Percentiles rank a stretch among this genome's conserved stretches.
These are phyloP conservation scores for Pseudovirgaria hyperparasitica DNA, from an alignment of 2,329 filamentous ascomycete species.

Conservation along the genomic window DNA sequence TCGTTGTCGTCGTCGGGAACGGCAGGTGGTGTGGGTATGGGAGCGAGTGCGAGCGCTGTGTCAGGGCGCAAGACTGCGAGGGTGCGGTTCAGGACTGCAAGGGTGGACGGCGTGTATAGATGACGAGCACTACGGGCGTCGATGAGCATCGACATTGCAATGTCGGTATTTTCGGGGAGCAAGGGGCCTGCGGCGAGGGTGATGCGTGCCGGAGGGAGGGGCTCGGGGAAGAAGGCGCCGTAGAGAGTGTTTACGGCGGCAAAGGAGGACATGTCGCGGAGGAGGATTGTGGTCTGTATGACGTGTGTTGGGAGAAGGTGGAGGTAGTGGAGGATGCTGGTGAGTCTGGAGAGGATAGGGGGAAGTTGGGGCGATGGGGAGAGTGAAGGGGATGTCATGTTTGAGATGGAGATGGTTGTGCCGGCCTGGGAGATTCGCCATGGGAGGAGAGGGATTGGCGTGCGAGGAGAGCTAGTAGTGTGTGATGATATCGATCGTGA, in stretches of 20 bases:
- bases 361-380: conserved; percentile 18
- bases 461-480: neutral
- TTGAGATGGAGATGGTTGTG: conserved; percentile 36
- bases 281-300: conserved; percentile 46
- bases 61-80: too few species aligned
- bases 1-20: too few species aligned
- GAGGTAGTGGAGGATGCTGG: conserved; percentile 12
- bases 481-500: neutral
- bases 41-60: too few species aligned
- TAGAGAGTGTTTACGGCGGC: conserved; percentile 63
- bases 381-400: conserved; percentile 8
- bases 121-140: conserved; percentile 13
- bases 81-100: too few species aligned
- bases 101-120: too few species aligned
- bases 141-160: conserved; percentile 46
- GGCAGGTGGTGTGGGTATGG: conserved; percentile 34
- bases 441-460: neutral
- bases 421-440: conserved; percentile 9
- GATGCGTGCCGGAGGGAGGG: conserved; percentile 75
- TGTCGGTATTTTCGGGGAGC: conserved; percentile 47
- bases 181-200: conserved; percentile 64
- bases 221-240: conserved; percentile 55
- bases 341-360: conserved; percentile 25
- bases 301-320: conserved; percentile 15
- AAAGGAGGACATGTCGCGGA: conserved; percentile 74